These are phyloP conservation scores for Ceratocystis variospora DNA, from an alignment of 2,329 filamentous ascomycete genomes.

Conservation along the genomic window DNA sequence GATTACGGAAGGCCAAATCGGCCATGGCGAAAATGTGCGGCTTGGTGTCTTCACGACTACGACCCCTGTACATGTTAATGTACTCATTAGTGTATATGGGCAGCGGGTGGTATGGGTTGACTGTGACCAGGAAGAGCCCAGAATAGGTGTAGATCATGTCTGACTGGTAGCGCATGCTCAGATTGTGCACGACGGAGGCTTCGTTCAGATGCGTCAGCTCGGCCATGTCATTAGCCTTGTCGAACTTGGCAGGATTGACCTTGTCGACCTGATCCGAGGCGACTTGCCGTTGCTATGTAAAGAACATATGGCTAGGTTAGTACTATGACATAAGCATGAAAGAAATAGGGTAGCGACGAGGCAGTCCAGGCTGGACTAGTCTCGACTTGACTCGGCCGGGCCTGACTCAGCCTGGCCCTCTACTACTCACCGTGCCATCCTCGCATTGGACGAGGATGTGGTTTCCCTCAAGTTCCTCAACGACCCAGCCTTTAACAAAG, in stretches of 20 bases:
- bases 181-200: slow-evolving; percentile 91
- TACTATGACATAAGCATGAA: background rate
- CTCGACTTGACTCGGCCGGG: too few species aligned
- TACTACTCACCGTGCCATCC: slow-evolving; percentile 62
- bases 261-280: slow-evolving; percentile 85
- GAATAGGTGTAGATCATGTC: slow-evolving; percentile 98
- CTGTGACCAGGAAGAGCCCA: slow-evolving; percentile 86
- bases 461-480: slow-evolving; percentile 60
- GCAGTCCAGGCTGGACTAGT: too few species aligned
- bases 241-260: slow-evolving; percentile 98
- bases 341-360: too few species aligned
- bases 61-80: slow-evolving; percentile 93
- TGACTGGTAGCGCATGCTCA: slow-evolving; percentile 86
- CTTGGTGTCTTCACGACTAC: slow-evolving; percentile 81
- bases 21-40: slow-evolving; percentile 98
- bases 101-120: slow-evolving; percentile 89
- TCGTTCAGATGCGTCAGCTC: slow-evolving; percentile 97
- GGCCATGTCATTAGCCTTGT: slow-evolving; percentile 98
- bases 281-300: slow-evolving; percentile 63
- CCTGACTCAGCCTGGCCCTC: too few species aligned
- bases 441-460: slow-evolving; percentile 80
- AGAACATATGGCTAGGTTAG: slow-evolving; percentile 8
- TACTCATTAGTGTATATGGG: slow-evolving; percentile 96
- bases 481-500: slow-evolving; percentile 84
- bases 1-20: slow-evolving; percentile 86